Base-by-base conservation (phyloP, 2,329 filamentous ascomycete species). In the Torrubiella hemipterigena region DNA sequence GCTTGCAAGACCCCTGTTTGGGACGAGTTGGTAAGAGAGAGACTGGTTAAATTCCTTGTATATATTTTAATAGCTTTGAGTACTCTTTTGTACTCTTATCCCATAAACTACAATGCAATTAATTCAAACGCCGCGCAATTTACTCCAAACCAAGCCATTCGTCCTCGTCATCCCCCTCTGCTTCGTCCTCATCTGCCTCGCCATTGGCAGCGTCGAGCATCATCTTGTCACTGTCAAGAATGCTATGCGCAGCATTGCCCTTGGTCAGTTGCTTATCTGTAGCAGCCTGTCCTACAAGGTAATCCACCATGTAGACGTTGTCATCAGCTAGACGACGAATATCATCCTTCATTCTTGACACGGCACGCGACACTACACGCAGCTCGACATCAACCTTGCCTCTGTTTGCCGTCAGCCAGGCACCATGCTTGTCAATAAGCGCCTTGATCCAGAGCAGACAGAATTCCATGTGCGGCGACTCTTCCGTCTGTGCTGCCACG, bases 391-490 rank as follows among this genome's bases (percentile, higher is more conserved):
- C 85, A 20, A 91, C 76, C 43, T 81, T 78, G 31, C 73, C 79
- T 15, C 80, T 69, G 51, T 89, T 81, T 21, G 87, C 81, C 36
- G 84, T 81, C 45, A 98, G 68, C 66, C 81, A 89, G 15, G 80
- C 69, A 20, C 91, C 91, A 52, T 96, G 89, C 44, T 76, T 77
- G 45, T 81, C 80, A 36, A 96, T 65, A 20, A 81, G 59, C 2
- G 83, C 76, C 54, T 91, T 83, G 47, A 95, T 81, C 91, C 91
- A 98, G 7, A 89, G 61, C 27, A 98, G 62, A 47, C 91, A 93
- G 57, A 96, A 93, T 58, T 98, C 91, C 5, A 98, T 70, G 61
- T 95, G 89, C 2, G 87, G 89, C 3, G 81, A 87, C 49, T 89
- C 77, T 46, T 96, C 89, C 2, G 84, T 82, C 47, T 93, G 83